These are phyloP conservation scores for Polytrichum commune DNA, from an alignment of 225 moss, liverwort and hornwort species.

Conservation along the genomic window DNA sequence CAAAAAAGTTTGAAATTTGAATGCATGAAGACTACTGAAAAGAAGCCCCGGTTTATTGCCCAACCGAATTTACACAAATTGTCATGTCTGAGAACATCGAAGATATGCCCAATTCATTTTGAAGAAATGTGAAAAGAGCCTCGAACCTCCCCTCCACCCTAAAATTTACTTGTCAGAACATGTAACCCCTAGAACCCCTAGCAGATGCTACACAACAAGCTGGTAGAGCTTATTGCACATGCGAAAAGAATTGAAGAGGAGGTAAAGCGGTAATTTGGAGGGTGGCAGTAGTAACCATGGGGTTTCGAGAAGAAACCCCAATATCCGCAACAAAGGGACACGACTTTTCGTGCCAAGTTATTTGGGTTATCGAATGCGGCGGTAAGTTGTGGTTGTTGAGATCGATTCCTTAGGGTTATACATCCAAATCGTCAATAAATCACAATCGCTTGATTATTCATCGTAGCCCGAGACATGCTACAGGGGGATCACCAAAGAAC, in stretches of 20 bases:
- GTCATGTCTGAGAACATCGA: no score
- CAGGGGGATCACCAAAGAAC: no score
- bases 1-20: conserved; percentile 2
- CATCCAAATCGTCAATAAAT: no score
- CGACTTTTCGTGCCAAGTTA: conserved; percentile 9
- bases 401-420: no score
- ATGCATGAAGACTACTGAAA: background rate
- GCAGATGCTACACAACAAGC: no score
- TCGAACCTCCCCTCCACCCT: background rate
- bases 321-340: conserved; percentile 13
- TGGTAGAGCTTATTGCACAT: background rate
- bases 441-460: no score
- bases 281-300: no score
- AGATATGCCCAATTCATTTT: no score
- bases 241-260: background rate
- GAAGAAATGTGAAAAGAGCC: no score
- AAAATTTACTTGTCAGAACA: background rate
- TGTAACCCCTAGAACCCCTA: background rate
- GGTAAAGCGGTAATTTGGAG: no score
- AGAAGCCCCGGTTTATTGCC: background rate
- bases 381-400: no score
- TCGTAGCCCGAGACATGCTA: no score
- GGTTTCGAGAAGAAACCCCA: background rate
- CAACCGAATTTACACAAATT: background rate
- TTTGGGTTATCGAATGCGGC: background rate